Evolutionary conservation across 139 green algal species (phyloP), one percentile per base, ranked within the genome.

Genomic region (Pseudopediastrum boryanum): DNA sequence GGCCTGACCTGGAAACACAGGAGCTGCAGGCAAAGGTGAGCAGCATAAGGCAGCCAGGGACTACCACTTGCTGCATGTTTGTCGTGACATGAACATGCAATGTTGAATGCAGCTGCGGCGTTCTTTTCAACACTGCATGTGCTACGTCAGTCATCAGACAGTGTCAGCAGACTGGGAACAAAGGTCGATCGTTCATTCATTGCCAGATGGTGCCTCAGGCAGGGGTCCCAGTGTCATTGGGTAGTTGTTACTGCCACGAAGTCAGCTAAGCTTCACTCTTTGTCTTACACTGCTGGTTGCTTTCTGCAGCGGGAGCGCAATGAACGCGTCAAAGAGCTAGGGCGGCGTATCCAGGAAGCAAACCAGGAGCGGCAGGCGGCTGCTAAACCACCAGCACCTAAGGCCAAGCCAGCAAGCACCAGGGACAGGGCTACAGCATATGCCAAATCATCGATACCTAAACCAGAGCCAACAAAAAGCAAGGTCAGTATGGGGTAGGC

Each of bases 11-110:
- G 27, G 85, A 93, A 39, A 88, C 84, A 38, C 79, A 85, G 43
- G 83, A 92, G 76, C 80, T 92, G 83, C 80, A 86, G 63, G 90
- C 84, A 50, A 88, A 92, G 83, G 81, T 90, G 46, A 0, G 62
- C 6, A 38, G 19, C 13, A 7, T 3, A 13, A 8, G 2, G 43
- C 16, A 13, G 33, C 3, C 19, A 25, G 42, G 10, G 35, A 27
- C 44, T 19, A 29, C 8, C 2, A 43, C 4, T 42, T 31, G 0
- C 1, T 27, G 68, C 42, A 48, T 36, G 25, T 5, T 7, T 44
- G 21, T n/a, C 19, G 6, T 42, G 41, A 7, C 42, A 41, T 7
- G 0, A 2, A 46, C 43, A 9, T 7, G 46, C 4, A 19, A 31
- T 1, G 67, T 63, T 43, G 43, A 6, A 25, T 2, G 7, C 46